phyloP scores from a whole-genome alignment of 331 rosid species.

The Acacia concinna region DNA sequence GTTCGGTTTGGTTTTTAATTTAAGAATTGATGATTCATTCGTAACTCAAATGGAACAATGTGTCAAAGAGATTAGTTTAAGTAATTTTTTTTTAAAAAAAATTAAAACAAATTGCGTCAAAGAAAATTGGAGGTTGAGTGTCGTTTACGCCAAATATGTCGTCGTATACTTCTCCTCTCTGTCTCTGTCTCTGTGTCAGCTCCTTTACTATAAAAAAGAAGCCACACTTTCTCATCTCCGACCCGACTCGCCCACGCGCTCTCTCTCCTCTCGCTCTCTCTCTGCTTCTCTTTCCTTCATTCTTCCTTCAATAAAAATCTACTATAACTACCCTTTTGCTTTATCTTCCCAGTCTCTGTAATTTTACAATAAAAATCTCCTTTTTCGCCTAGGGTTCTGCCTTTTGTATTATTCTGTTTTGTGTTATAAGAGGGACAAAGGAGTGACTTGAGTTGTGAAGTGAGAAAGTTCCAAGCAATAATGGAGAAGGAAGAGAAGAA shows the following conservation, averaged over 20 bases:
- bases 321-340: background rate
- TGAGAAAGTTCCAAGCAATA: background rate
- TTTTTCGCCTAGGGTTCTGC: background rate
- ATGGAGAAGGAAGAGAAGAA: slow-evolving; percentile 40
- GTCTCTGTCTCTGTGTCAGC: slow-evolving; percentile 30
- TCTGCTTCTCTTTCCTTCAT: slow-evolving; percentile 16
- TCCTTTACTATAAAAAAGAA: background rate
- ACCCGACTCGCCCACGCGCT: background rate
- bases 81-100: background rate
- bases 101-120: slow-evolving; percentile 25
- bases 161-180: slow-evolving; percentile 31
- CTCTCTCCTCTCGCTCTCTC: no score
- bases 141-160: slow-evolving; percentile 47
- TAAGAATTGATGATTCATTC: background rate
- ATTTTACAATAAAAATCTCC: slow-evolving; percentile 5
- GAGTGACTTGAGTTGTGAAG: slow-evolving; percentile 16
- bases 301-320: slow-evolving; percentile 15
- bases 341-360: background rate
- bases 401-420: background rate
- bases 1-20: background rate
- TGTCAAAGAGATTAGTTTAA: background rate
- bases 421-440: slow-evolving; percentile 27
- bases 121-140: slow-evolving; percentile 44
- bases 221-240: slow-evolving; percentile 17
- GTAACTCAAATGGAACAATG: background rate